These are phyloP conservation scores for Neonectria ditissima DNA, from an alignment of 2,329 filamentous ascomycete species.

Conservation along the genomic window DNA sequence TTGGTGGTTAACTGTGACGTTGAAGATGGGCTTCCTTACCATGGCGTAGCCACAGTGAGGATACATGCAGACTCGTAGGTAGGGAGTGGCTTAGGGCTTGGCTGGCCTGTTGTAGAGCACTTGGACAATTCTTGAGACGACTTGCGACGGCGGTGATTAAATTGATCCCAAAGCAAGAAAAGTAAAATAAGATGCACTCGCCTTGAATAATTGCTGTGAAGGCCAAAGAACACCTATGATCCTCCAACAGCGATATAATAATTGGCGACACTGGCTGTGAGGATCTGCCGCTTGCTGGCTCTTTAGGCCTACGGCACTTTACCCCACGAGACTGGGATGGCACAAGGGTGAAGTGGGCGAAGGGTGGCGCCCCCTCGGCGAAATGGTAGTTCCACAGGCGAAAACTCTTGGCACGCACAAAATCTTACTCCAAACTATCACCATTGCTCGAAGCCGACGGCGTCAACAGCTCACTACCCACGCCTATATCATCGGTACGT, in stretches of 20 bases:
- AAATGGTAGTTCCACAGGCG: conserved; percentile 55
- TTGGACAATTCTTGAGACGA: not conserved
- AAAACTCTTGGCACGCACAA: conserved; percentile 62
- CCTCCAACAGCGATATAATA: not conserved
- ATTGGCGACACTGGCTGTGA: conserved; percentile 6
- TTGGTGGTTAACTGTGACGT: not conserved
- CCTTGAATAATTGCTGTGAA: not conserved
- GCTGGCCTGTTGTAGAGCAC: not conserved
- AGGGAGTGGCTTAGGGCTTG: conserved; percentile 16
- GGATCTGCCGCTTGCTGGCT: conserved; percentile 17
- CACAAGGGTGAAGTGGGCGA: conserved; percentile 29
- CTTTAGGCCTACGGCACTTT: conserved; percentile 20
- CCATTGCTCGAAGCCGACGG: conserved; percentile 49
- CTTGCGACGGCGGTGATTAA: not conserved
- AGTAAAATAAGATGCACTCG: not conserved
- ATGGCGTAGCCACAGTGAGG: not conserved
- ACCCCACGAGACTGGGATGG: conserved; percentile 44
- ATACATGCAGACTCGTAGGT: not conserved
- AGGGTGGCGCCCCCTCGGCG: conserved; percentile 42
- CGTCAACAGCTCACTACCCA: conserved; percentile 52
- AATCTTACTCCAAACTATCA: conserved; percentile 54
- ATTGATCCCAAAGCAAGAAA: not conserved
- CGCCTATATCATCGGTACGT: conserved; percentile 52
- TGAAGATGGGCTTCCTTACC: too few species aligned
- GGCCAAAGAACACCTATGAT: not conserved